A percentile compares a stretch with the other conserved stretches of the same genome.
Evolutionary conservation across 768 basidiomycete species (phyloP).

Genomic region (Rubroboletus pulcherrimus): DNA sequence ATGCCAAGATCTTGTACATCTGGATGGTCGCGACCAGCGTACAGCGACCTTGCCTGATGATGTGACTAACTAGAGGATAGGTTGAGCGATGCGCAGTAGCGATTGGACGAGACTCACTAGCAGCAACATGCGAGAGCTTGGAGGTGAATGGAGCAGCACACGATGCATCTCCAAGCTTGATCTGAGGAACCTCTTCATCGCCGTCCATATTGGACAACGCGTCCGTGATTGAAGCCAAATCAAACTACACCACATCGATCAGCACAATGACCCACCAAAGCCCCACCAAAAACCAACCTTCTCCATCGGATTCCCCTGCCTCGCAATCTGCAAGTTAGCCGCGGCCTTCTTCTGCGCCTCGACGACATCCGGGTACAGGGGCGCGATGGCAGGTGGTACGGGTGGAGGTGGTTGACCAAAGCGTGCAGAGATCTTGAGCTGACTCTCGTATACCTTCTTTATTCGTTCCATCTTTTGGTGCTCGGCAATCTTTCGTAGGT

Average conservation of each 20-base stretch:
- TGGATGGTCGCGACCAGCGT: conserved; percentile 98
- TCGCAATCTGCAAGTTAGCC: conserved; percentile 57
- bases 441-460: conserved; percentile 97
- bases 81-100: background rate
- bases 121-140: conserved; percentile 94
- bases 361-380: conserved; percentile 86
- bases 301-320: conserved; percentile 85
- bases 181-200: conserved; percentile 93
- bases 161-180: conserved; percentile 98
- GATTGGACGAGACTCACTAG: conserved; percentile 56
- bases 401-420: conserved; percentile 95
- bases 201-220: conserved; percentile 91
- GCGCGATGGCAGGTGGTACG: conserved; percentile 83
- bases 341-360: conserved; percentile 82
- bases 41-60: conserved; percentile 97
- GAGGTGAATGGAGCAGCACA: conserved; percentile 99
- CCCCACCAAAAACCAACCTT: conserved; percentile 50
- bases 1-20: conserved; percentile 99
- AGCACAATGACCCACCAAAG: background rate
- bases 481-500: conserved; percentile 91
- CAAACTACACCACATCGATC: conserved; percentile 51
- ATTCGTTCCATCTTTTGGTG: conserved; percentile 84
- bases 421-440: conserved; percentile 81
- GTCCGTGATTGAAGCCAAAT: conserved; percentile 73
- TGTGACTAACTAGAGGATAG: conserved; percentile 74